A percentile compares a stretch with the other conserved stretches of the same genome.
Conservation (phyloP, 345 rosid species). For the Melaleuca quinquenervia region DNA sequence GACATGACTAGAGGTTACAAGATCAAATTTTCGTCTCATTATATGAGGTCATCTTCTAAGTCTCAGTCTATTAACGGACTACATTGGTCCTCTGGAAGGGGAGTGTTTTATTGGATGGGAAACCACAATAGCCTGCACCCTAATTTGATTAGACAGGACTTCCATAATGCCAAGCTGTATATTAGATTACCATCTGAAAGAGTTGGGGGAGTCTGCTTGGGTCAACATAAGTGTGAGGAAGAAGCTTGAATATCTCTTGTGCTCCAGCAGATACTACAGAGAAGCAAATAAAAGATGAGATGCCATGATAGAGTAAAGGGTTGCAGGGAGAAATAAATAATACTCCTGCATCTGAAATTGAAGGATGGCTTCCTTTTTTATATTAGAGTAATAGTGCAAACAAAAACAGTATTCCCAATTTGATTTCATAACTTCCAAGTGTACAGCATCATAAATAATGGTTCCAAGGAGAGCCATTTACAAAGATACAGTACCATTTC, state of each 20-base stretch:
- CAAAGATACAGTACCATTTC: conserved; percentile 46
- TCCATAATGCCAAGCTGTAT: background rate
- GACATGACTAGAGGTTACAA: background rate
- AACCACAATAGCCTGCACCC: background rate
- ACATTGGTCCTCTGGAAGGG: background rate
- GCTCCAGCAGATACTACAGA: conserved; percentile 71
- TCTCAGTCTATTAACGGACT: background rate
- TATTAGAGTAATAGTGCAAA: background rate
- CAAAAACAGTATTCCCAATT: background rate
- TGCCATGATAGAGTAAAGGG: background rate
- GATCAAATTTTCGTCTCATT: background rate
- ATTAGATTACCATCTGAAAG: conserved; percentile 34
- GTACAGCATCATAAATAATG: background rate
- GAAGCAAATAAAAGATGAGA: background rate
- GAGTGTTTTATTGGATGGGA: background rate
- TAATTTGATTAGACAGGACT: background rate
- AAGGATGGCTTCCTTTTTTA: background rate
- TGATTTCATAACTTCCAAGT: background rate
- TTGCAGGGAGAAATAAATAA: background rate
- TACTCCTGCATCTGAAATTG: background rate
- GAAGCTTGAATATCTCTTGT: conserved; percentile 90
- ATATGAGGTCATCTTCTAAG: background rate
- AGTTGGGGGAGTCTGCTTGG: conserved; percentile 66
- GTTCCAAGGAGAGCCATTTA: background rate
- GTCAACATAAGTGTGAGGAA: conserved; percentile 81